Conservation (phyloP, 139 green algal species). For the Dunaliella sp. region DNA sequence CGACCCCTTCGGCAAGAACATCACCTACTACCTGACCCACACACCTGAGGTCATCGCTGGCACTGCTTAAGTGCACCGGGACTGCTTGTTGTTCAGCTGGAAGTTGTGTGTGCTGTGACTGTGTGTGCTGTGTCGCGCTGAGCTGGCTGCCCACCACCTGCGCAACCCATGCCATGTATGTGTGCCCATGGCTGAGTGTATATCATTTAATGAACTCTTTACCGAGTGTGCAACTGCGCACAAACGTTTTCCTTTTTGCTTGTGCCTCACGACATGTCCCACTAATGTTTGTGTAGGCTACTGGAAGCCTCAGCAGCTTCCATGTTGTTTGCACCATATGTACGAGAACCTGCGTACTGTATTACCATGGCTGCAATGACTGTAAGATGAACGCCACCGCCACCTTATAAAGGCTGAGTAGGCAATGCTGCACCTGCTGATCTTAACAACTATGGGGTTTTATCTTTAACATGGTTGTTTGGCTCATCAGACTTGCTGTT, state of each 20-base stretch:
- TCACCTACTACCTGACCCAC: slow-evolving; percentile 56
- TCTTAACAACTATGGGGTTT: no score
- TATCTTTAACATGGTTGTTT: no score
- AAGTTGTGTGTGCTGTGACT: not conserved
- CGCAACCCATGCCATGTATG: not conserved
- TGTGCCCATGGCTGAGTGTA: not conserved
- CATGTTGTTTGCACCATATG: no score
- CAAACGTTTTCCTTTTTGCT: not conserved
- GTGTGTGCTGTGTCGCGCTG: not conserved
- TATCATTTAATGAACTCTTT: not conserved
- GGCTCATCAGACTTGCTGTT: no score
- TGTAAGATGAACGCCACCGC: no score
- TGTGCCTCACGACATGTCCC: not conserved
- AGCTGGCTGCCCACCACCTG: not conserved
- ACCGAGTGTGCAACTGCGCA: not conserved
- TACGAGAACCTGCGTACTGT: no score
- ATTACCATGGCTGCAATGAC: no score
- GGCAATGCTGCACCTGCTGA: no score
- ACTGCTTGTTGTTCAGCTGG: not conserved
- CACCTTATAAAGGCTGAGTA: no score
- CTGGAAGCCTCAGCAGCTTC: no score
- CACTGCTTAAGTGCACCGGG: slow-evolving; percentile 5
- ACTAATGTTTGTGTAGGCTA: no score
- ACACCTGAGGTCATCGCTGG: slow-evolving; percentile 33
- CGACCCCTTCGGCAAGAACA: slow-evolving; percentile 66